Evolutionary conservation across 768 basidiomycete genomes (phyloP).

Genomic region (Mycena alexandri): DNA sequence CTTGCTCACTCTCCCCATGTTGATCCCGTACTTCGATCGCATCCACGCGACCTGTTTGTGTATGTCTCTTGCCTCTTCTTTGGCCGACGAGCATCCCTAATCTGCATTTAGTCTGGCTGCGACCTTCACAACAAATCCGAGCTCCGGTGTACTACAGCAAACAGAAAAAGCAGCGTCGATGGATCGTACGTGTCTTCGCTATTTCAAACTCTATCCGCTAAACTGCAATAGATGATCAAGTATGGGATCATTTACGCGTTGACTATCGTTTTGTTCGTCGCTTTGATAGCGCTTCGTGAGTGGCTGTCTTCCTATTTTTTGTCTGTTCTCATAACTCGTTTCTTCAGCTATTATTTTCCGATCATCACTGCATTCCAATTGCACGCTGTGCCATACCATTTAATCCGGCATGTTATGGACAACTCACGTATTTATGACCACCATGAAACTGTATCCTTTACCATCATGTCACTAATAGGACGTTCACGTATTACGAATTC

Average conservation of each 20-base stretch:
- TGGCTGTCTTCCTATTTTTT: slow-evolving; percentile 28
- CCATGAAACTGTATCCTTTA: slow-evolving; percentile 33
- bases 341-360: slow-evolving; percentile 72
- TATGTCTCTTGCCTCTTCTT: slow-evolving; percentile 57
- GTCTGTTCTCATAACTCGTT: slow-evolving; percentile 25
- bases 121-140: slow-evolving; percentile 94
- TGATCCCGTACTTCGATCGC: slow-evolving; percentile 93
- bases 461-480: slow-evolving; percentile 23
- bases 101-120: slow-evolving; percentile 83
- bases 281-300: slow-evolving; percentile 85
- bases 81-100: slow-evolving; percentile 32
- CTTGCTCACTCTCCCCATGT: slow-evolving; percentile 88
- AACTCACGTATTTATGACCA: slow-evolving; percentile 34
- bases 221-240: slow-evolving; percentile 73
- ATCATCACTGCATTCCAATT: slow-evolving; percentile 68
- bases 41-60: slow-evolving; percentile 92
- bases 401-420: slow-evolving; percentile 19
- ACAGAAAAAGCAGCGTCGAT: slow-evolving; percentile 89
- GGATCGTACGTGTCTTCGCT: slow-evolving; percentile 73
- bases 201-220: slow-evolving; percentile 12
- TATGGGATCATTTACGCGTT: slow-evolving; percentile 84
- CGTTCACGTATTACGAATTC: slow-evolving; percentile 5
- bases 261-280: slow-evolving; percentile 77
- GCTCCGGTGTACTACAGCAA: slow-evolving; percentile 92
- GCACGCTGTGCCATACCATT: slow-evolving; percentile 68